phyloP scores from a whole-genome alignment of 2,329 filamentous ascomycete species.

The Aspergillus novofumigatus region DNA sequence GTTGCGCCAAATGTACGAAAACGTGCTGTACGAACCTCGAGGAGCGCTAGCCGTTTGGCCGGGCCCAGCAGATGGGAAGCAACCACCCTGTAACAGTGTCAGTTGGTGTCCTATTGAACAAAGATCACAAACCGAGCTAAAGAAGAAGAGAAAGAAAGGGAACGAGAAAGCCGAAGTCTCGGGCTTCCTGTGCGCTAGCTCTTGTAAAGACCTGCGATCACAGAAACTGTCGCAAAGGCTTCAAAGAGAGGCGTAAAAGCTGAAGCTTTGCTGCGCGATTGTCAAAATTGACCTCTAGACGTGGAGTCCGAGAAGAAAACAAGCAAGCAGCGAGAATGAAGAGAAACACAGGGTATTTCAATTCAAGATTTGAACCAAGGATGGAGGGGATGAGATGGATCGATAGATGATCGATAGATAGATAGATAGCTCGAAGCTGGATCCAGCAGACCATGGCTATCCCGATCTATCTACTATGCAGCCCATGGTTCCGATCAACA shows the following conservation, averaged over 20 bases:
- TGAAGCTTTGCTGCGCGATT: not conserved
- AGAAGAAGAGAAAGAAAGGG: conserved; percentile 8
- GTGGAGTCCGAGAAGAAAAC: conserved; percentile 1
- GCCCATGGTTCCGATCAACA: conserved; percentile 38
- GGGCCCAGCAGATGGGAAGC: conserved; percentile 28
- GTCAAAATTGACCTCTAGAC: conserved; percentile 3
- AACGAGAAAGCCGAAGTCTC: not conserved
- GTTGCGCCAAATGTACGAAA: conserved; percentile 7
- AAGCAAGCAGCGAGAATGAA: conserved; percentile 8
- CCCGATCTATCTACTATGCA: conserved; percentile 25
- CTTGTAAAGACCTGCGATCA: conserved; percentile 2
- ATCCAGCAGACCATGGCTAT: conserved; percentile 13
- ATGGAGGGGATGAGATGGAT: conserved; percentile 16
- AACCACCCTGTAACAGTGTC: conserved; percentile 58
- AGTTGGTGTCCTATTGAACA: conserved; percentile 43
- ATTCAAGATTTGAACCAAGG: conserved; percentile 21
- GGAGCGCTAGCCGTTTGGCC: conserved; percentile 75
- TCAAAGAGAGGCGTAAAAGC: conserved; percentile 7
- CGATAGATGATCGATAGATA: conserved; percentile 22
- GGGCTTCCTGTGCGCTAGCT: conserved; percentile 1
- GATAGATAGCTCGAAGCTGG: conserved; percentile 19
- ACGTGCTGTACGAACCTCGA: conserved; percentile 57
- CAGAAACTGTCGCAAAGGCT: not conserved
- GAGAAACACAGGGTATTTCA: conserved; percentile 25
- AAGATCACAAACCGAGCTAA: conserved; percentile 20